A percentile compares a stretch with the other conserved stretches of the same genome.
Evolutionary conservation across 768 basidiomycete genomes (phyloP).

Genomic region (Exsudoporus frostii): DNA sequence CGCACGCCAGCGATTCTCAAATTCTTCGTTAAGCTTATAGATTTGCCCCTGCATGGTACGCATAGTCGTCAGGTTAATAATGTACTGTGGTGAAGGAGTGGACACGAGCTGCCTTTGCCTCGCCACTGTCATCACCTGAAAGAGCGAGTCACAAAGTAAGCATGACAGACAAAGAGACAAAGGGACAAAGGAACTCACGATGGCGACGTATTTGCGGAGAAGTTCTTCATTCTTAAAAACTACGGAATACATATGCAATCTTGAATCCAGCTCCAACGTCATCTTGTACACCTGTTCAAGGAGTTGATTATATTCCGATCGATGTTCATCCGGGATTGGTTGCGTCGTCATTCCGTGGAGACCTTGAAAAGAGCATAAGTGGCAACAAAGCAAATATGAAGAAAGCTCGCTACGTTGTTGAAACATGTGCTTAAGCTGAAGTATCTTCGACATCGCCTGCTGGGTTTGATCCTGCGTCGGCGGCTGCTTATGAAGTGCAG

Average conservation of each 20-base stretch:
- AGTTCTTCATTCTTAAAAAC: slow-evolving; percentile 46
- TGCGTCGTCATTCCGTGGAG: slow-evolving; percentile 33
- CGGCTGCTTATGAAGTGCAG: slow-evolving; percentile 4
- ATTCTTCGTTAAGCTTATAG: slow-evolving; percentile 39
- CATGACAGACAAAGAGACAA: background rate
- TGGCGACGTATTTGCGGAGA: slow-evolving; percentile 49
- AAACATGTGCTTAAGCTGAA: slow-evolving; percentile 34
- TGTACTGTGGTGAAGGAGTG: slow-evolving; percentile 28
- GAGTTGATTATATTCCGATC: slow-evolving; percentile 47
- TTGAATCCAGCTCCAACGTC: slow-evolving; percentile 47
- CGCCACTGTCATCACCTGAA: slow-evolving; percentile 43
- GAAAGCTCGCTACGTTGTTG: slow-evolving; percentile 28
- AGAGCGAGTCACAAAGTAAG: slow-evolving; percentile 7
- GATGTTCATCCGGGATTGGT: slow-evolving; percentile 51
- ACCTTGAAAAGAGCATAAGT: slow-evolving; percentile 27
- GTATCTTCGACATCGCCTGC: slow-evolving; percentile 27
- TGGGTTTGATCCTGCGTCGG: slow-evolving; percentile 35
- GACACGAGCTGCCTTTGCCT: slow-evolving; percentile 31
- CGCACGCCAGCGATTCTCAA: slow-evolving; percentile 29
- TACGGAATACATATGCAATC: slow-evolving; percentile 45
- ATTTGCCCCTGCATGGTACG: slow-evolving; percentile 45
- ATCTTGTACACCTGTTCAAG: slow-evolving; percentile 49
- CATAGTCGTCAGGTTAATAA: slow-evolving; percentile 37
- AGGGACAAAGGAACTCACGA: slow-evolving; percentile 42
- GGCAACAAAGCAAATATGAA: slow-evolving; percentile 6